Evolutionary conservation across 805 yeast genomes (phyloP).

Genomic region (Kuraishia piskuri): DNA sequence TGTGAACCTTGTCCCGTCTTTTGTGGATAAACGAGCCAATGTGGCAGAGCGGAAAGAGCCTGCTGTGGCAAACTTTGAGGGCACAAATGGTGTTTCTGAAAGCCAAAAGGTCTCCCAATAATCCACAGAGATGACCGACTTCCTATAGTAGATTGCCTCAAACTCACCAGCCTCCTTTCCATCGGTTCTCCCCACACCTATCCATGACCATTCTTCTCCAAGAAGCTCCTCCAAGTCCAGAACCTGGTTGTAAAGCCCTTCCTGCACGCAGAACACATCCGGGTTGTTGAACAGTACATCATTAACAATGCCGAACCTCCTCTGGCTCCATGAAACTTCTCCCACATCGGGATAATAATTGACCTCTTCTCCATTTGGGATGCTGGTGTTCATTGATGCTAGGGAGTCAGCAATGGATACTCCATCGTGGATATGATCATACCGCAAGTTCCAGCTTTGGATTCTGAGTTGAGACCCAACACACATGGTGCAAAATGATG

Average conservation of each 20-base stretch:
- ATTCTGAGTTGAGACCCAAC: constrained; percentile 7
- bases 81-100: constrained; percentile 43
- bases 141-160: constrained; percentile 36
- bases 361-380: constrained; percentile 16
- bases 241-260: constrained; percentile 37
- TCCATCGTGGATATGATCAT: constrained; percentile 15
- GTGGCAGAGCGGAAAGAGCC: constrained; percentile 31
- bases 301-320: constrained; percentile 26
- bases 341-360: constrained; percentile 16
- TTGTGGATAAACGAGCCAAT: constrained; percentile 22
- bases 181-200: constrained; percentile 45
- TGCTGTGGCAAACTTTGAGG: constrained; percentile 34
- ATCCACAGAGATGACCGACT: constrained; percentile 27
- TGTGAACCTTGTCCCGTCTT: constrained; percentile 25
- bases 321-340: constrained; percentile 25
- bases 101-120: constrained; percentile 42
- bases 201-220: constrained; percentile 25
- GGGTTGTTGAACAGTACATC: constrained; percentile 24
- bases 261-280: constrained; percentile 35
- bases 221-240: constrained; percentile 29
- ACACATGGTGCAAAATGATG: not conserved
- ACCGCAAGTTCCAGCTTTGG: constrained; percentile 21
- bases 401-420: constrained; percentile 15
- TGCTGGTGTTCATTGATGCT: constrained; percentile 7
- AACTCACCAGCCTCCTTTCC: constrained; percentile 42